These are phyloP conservation scores for Sphaerosporella brunnea DNA, from an alignment of 495 filamentous ascomycete genomes.

Conservation along the genomic window DNA sequence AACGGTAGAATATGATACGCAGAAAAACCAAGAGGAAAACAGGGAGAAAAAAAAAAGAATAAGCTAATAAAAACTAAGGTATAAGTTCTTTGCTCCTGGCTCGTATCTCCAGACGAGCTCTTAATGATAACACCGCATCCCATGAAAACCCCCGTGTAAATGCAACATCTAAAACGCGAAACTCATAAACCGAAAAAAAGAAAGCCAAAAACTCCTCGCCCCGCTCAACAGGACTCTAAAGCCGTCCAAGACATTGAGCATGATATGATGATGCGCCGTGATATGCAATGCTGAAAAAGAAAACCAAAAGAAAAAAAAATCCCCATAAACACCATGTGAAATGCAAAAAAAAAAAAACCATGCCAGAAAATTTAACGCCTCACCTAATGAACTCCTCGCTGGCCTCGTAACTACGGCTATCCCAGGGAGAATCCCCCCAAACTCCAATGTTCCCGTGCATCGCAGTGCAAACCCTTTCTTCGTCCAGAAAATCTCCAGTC, in stretches of 20 bases:
- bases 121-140: conserved; percentile 1
- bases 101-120: conserved; percentile 8
- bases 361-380: conserved; percentile 8
- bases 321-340: conserved; percentile 3
- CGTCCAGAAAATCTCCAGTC: conserved; percentile 14
- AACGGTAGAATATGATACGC: neutral
- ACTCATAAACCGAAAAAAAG: conserved; percentile 3
- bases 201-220: conserved; percentile 2
- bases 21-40: conserved; percentile 7
- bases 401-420: conserved; percentile 18
- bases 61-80: conserved; percentile 6
- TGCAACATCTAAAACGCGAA: too few species aligned
- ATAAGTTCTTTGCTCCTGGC: too few species aligned
- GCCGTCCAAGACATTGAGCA: neutral
- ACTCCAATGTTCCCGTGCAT: conserved; percentile 19
- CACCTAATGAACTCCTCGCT: conserved; percentile 24
- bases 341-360: conserved; percentile 3
- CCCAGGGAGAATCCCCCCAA: conserved; percentile 21
- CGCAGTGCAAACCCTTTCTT: conserved; percentile 10
- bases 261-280: neutral
- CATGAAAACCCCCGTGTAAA: too few species aligned
- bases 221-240: neutral
- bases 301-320: conserved; percentile 8
- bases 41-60: conserved; percentile 9
- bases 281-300: conserved; percentile 6